These are phyloP conservation scores for Rachicladosporium sp. DNA, from an alignment of 2,329 filamentous ascomycete species.

Conservation along the genomic window DNA sequence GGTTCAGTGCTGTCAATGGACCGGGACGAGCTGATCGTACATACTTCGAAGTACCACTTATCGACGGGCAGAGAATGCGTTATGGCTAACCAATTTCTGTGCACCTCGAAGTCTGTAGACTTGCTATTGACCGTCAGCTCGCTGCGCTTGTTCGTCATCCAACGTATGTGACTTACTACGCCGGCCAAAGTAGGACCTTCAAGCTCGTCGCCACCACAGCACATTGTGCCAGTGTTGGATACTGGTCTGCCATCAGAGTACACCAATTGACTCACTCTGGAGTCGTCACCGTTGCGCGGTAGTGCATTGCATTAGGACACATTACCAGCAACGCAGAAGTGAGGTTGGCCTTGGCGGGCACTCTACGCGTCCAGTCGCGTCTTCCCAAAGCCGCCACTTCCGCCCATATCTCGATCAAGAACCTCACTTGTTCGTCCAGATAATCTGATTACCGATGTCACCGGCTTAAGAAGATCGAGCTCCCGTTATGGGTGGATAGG, in stretches of 20 bases:
- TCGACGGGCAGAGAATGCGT: conserved; percentile 77
- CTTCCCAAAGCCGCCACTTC: too few species aligned
- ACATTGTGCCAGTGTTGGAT: conserved; percentile 81
- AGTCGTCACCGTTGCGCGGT: too few species aligned
- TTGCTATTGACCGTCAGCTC: conserved; percentile 48
- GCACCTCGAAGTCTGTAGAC: conserved; percentile 97
- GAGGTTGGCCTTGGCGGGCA: too few species aligned
- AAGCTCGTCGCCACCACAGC: conserved; percentile 75
- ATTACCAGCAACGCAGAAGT: too few species aligned
- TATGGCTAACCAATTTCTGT: conserved; percentile 96
- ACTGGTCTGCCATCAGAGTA: conserved; percentile 60
- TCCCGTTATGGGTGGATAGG: not conserved
- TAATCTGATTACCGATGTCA: too few species aligned
- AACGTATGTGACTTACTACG: conserved; percentile 57
- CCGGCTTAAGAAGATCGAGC: too few species aligned
- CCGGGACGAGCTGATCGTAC: too few species aligned
- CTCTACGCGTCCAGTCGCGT: too few species aligned
- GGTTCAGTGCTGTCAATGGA: not conserved
- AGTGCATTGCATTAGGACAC: too few species aligned
- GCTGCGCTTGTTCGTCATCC: not conserved
- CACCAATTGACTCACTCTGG: too few species aligned
- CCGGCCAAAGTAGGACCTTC: conserved; percentile 84
- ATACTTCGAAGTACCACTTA: conserved; percentile 85
- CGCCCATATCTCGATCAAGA: too few species aligned
- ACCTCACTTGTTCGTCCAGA: too few species aligned